Base-by-base conservation (phyloP, 2,329 filamentous ascomycete species). In the Verticillium klebahnii region DNA sequence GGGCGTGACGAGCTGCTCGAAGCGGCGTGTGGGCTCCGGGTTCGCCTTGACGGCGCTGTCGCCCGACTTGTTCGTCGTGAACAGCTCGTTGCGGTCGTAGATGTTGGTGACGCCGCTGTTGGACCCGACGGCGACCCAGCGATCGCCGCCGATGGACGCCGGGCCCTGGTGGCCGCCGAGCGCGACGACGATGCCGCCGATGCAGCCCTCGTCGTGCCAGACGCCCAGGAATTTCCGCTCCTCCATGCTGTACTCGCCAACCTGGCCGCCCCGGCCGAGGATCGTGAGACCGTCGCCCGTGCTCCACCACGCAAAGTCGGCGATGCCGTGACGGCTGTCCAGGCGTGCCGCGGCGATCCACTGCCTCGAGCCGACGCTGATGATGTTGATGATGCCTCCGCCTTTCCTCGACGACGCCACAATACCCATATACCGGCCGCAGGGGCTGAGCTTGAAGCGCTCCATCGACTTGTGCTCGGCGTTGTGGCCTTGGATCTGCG, bases 241-340 rank as follows among this genome's bases (percentile, higher is more conserved):
- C 25, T 81, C 80, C 63, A 96, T 80, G 71, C 88, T 89, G 85
- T 92, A 99, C 78, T 99, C 95, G 60, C 91, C 93, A 7, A 98
- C 85, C 71, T 96, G 91, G 29, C 95, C 95, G 67, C 91, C 92
- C 74, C 90, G 93, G 63, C 92, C 93, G 1, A 91, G 86, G 52
- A 97, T 90, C 0, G 88, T 89, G 69, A 99, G 80, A 5, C 93
- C 94, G 50, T 89, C 85, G 37, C 93, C 91, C 64, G 92, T 87
- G 60, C 86, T 84, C 93, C 93, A 97, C 95, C 95, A 99, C 1
- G 86, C 87, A 70, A 97, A 96, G 74, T 97, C 94, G 1, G 92
- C 90, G 57, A 98, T 88, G 40, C 93, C 93, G 58, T 92, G 89
- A 57, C 86, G 84, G 66, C 91, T 89, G 70, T 97, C 92, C 56